Percentiles rank a stretch among this genome's conserved stretches.
phyloP scores from a whole-genome alignment of 1,284 basidiomycete genomes.

The Malassezia brasiliensis region DNA sequence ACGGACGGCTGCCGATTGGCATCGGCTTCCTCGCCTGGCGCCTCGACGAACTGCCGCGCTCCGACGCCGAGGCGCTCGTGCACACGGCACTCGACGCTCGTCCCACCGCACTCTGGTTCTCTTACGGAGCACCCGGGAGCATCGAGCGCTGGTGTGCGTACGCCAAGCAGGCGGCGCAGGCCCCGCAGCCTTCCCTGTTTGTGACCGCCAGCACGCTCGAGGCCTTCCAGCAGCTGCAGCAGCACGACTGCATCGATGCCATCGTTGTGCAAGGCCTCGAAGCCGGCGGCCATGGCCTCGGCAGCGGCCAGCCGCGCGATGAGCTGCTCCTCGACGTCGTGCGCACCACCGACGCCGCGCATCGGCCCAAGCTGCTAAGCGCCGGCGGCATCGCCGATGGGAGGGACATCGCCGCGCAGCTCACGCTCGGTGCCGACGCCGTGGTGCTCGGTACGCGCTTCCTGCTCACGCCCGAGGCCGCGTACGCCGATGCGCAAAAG shows the following conservation, averaged over 20 bases:
- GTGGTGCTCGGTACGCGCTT: conserved; percentile 41
- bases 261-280: conserved; percentile 34
- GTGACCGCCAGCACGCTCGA: conserved; percentile 28
- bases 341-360: conserved; percentile 12
- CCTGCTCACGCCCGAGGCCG: conserved; percentile 37
- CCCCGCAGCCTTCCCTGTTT: conserved; percentile 20
- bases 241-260: conserved; percentile 29
- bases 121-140: conserved; percentile 32
- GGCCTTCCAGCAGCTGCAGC: conserved; percentile 20
- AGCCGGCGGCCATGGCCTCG: conserved; percentile 41
- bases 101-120: conserved; percentile 38
- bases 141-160: conserved; percentile 24
- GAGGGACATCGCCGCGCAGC: conserved; percentile 24
- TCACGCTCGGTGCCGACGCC: conserved; percentile 37
- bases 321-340: conserved; percentile 21
- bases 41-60: conserved; percentile 15
- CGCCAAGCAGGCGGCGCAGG: conserved; percentile 22
- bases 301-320: conserved; percentile 29
- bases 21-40: conserved; percentile 42
- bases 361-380: conserved; percentile 21
- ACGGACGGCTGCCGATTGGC: conserved; percentile 26
- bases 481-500: conserved; percentile 35
- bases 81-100: conserved; percentile 23
- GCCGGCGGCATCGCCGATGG: conserved; percentile 40
- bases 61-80: conserved; percentile 26